Base-by-base conservation (phyloP, 257 asterid genomes). In the Verbena officinalis region DNA sequence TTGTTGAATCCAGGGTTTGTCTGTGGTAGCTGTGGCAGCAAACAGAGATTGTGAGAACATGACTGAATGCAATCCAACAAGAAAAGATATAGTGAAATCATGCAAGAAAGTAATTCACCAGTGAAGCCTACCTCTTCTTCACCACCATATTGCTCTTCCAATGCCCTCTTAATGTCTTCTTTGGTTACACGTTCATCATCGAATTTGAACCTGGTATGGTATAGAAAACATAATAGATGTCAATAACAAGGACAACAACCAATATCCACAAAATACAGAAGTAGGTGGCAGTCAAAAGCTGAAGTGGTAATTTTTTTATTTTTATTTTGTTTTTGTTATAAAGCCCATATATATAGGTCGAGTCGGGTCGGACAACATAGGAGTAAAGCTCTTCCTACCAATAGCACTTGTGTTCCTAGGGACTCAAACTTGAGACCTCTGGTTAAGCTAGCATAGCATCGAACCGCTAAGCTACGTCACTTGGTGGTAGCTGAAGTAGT, bases 1-100 rank as follows among this genome's bases (percentile, higher is more conserved):
- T 87, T 87, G 69, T 83, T 88, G 75, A 83, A 81, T 62, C 96
- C 94, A 72, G 96, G 96, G 63, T 83, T 88, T 12, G 86, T 73
- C 71, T 81, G 90, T 20, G 91, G 96, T 52, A 88, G 78, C 96
- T 88, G 88, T 57, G 63, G 63, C 56, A 64, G 30, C 31, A 19
- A 61, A 66, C 39, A 66, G 57, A 45, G 46, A 65, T 22, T 49
- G 42, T 50, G 46, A 39, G 55, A 55, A 42, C 59, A 72, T 16
- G 65, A 23, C 21, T 46, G 62, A 49, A 62, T 50, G 34, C 62
- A 12, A 59, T 38, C 58, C 20, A 52, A 50, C 71, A 62, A 59
- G 59, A 45, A 34, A 56, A 10, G n/a, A 59, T 44, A 38, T 22
- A 70, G 66, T 15, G n/a, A 22, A 57, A 51, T 23, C 22, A 43